Evolutionary conservation across 1,139 yeast species (phyloP), one percentile per base, ranked within the genome.

Genomic region (Blastobotrys apis): DNA sequence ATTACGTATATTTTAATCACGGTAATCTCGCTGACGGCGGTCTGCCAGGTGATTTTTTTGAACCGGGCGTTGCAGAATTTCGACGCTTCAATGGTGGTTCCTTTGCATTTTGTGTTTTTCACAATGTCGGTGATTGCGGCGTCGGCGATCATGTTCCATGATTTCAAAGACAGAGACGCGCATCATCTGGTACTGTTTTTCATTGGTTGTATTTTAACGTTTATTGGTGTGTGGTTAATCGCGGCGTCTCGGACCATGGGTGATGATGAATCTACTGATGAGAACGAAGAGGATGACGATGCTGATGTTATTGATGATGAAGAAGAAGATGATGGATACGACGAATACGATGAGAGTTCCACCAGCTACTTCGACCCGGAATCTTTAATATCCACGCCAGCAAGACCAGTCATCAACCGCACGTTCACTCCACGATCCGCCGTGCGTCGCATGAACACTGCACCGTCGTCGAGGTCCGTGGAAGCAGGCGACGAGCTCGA

Each of bases 41-140:
- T 65, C 0, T 50, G 68, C 19, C 75, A 72, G 41, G 62, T 71
- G 16, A 53, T 62, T 17, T 62, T 64, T 34, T 57, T 73, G 12
- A 66, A 66, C 47, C 57, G 63, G 13, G 68, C 72, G 2, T 57
- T 72, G 35, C 61, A 62, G 31, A 53, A 57, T 13, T 71, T 68
- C 45, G 67, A 67, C 15, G 67, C 73, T 3, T 69, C 74, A 21
- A 59, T 65, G 8, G 76, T 73, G 3, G 68, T 73, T 5, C 77
- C 77, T 0, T 65, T 70, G 30, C 75, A 72, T 52, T 72, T 72
- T 56, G 72, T 66, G 8, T 62, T 70, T 20, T 72, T 72, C 57
- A 71, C 74, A 0, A 49, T 67, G 6, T 63, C 72, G 1, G 72
- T 70, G 4, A 62, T 68, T 31, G 39, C 62, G 5, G 73, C 72